Evolutionary conservation across 345 rosid genomes (phyloP).

Genomic region (Cardamine occulta): DNA sequence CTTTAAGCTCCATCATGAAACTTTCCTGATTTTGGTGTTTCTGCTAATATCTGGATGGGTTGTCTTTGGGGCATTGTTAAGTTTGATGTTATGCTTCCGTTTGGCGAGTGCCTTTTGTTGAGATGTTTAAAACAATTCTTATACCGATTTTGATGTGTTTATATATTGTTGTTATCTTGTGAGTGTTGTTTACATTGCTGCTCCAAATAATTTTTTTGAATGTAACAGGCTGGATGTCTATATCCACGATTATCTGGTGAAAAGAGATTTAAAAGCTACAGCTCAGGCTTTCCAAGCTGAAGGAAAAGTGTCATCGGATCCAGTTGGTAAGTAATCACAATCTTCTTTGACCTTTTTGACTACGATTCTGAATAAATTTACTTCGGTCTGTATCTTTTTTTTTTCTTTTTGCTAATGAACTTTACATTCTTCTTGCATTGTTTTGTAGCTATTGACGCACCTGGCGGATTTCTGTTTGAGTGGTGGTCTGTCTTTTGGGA

Average conservation of each 20-base stretch:
- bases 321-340: constrained; percentile 72
- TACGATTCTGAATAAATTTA: background rate
- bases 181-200: background rate
- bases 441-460: constrained; percentile 92
- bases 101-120: constrained; percentile 8
- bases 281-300: constrained; percentile 99
- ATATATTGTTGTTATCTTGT: background rate
- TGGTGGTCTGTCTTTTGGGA: constrained; percentile 99
- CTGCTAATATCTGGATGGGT: constrained; percentile 21
- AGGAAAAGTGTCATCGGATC: constrained; percentile 97
- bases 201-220: background rate
- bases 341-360: constrained; percentile 16
- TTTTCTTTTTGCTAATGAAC: background rate
- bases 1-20: background rate
- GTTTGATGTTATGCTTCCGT: constrained; percentile 11
- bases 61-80: constrained; percentile 14
- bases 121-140: background rate
- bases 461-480: constrained; percentile 98
- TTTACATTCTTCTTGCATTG: constrained; percentile 25
- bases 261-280: constrained; percentile 92
- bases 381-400: background rate
- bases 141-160: constrained; percentile 17
- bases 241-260: constrained; percentile 93
- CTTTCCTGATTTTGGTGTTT: constrained; percentile 13
- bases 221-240: constrained; percentile 91